Conservation (phyloP, 768 basidiomycete species). For the Hypholoma sublateritium region DNA sequence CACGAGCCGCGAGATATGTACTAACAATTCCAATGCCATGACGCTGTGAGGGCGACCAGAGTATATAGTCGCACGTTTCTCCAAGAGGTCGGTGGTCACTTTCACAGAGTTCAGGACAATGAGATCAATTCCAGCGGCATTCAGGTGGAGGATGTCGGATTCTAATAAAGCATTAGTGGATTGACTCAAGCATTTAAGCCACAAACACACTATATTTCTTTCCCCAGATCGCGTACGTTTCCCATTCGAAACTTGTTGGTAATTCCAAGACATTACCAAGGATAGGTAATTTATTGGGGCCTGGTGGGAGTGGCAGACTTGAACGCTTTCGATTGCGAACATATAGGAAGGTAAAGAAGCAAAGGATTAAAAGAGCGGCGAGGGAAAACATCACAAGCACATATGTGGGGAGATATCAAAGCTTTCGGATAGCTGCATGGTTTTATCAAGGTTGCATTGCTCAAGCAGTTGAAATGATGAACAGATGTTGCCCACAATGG, state of each 20-base stretch:
- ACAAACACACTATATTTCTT: conserved; percentile 33
- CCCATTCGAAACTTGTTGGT: conserved; percentile 42
- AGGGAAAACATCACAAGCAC: background rate
- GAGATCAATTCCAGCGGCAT: conserved; percentile 16
- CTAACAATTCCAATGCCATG: conserved; percentile 10
- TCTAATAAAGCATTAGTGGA: conserved; percentile 8
- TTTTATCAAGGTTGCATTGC: no score
- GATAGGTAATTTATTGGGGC: conserved; percentile 2
- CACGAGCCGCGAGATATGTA: background rate
- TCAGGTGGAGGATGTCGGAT: conserved; percentile 22
- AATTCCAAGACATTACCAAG: conserved; percentile 45
- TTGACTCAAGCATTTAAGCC: background rate
- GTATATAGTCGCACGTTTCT: conserved; percentile 20
- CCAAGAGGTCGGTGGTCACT: conserved; percentile 19
- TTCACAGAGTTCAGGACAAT: conserved; percentile 22
- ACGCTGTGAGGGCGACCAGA: conserved; percentile 15
- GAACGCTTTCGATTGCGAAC: conserved; percentile 1
- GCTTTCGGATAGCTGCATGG: no score
- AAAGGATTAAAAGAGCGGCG: background rate
- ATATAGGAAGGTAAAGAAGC: background rate
- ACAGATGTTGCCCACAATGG: no score
- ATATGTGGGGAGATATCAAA: background rate
- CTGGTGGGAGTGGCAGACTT: conserved; percentile 2
- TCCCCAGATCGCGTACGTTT: conserved; percentile 41
- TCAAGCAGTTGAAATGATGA: no score